A percentile compares a stretch with the other conserved stretches of the same genome.
These are phyloP conservation scores for Phytopythium vexans DNA, from an alignment of 352 stramenopile species.

Conservation along the genomic window DNA sequence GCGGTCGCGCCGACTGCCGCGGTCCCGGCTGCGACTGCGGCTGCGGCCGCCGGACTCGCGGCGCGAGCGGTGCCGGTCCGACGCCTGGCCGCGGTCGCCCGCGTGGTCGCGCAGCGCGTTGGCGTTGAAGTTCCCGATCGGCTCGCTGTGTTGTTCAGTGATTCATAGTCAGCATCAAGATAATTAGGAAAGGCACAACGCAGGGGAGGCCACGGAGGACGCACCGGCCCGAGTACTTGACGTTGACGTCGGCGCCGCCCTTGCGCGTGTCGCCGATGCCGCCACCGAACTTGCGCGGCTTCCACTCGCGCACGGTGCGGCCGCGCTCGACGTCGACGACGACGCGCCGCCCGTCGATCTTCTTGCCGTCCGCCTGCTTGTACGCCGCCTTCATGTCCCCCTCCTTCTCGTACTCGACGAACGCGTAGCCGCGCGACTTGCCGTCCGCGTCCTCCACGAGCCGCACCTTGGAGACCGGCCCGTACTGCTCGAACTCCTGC, in stretches of 20 bases:
- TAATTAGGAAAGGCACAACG: background rate
- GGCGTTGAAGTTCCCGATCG: constrained; percentile 19
- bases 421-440: constrained; percentile 95
- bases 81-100: constrained; percentile 4
- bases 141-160: constrained; percentile 6
- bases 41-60: constrained; percentile 2
- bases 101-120: constrained; percentile 1
- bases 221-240: constrained; percentile 80
- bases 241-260: constrained; percentile 71
- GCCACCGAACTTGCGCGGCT: constrained; percentile 92
- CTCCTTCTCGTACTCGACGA: constrained; percentile 99
- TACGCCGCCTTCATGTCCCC: constrained; percentile 96
- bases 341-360: constrained; percentile 95
- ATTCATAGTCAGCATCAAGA: background rate
- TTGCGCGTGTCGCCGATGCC: constrained; percentile 90
- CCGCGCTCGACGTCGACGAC: constrained; percentile 98
- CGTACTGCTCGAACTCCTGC: constrained; percentile 96
- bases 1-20: constrained; percentile 18
- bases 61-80: constrained; percentile 13
- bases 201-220: constrained; percentile 17
- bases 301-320: constrained; percentile 96
- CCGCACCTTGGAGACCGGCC: constrained; percentile 86
- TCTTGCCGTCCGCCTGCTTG: constrained; percentile 93
- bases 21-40: constrained; percentile 36
- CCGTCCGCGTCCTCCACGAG: constrained; percentile 86